Base-by-base conservation (phyloP, 208 protist genomes). In the Wallacemonas rigidus region DNA sequence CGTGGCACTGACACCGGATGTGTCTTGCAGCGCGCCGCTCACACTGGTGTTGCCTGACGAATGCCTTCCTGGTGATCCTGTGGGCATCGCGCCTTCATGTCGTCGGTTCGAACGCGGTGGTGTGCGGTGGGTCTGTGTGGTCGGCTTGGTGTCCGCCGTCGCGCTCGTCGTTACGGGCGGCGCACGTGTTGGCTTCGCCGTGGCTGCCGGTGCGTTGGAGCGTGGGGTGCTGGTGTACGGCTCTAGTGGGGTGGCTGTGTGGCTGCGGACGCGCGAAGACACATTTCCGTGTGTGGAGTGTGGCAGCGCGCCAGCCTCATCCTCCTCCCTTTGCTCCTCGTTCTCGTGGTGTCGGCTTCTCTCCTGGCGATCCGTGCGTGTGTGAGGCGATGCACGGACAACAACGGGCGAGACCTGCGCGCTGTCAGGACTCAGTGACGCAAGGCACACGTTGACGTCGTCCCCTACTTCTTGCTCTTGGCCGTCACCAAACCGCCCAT, bases 1-100 rank as follows among this genome's bases (percentile, higher is more conserved):
- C 47, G 67, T 47, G 12, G 56, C 69, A 45, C 69, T 67, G 36
- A 74, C 60, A 36, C 51, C 54, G 3, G 69, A 72, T 5, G 57
- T 48, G 9, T 69, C 60, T 3, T 65, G 60, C 7, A 11, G 14
- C 5, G 38, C 41, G 38, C n/a, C 60, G 43, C 60, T 50, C 9
- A 4, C 60, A 14, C 17, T 35, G 38, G 60, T 65, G 60, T 14
- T n/a, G 41, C 5, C 60, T 4, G 43, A 44, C 26, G 60, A 43
- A 15, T 62, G 12, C 60, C 44, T 57, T 6, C 11, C 53, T 7
- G 53, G 14, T 17, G 53, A 57, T n/a, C 26, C 26, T 26, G 26
- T 26, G 26, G 53, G 17, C 53, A 12, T 12, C 45, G 45, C 8
- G 45, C 8, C 45, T 50, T 50, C 45, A 14, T 50, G 45, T 26